Evolutionary conservation across 805 yeast genomes (phyloP).

Genomic region (Zygotorulaspora sp.): DNA sequence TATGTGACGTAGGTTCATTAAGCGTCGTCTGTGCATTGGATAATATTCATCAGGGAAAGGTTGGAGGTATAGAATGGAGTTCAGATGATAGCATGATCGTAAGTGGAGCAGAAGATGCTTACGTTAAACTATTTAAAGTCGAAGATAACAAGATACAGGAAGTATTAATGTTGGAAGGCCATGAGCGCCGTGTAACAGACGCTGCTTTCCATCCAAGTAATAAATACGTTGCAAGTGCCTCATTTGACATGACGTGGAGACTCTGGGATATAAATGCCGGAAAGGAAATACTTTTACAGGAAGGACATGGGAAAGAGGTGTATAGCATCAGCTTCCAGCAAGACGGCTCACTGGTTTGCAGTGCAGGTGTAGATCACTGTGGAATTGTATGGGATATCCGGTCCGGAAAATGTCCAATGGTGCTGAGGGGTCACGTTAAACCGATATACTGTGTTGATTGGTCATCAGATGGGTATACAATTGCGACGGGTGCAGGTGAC

Average conservation of each 20-base stretch:
- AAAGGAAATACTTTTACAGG: constrained; percentile 60
- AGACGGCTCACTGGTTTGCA: constrained; percentile 72
- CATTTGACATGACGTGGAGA: constrained; percentile 84
- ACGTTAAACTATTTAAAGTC: constrained; percentile 37
- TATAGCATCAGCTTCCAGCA: constrained; percentile 57
- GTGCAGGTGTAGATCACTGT: constrained; percentile 75
- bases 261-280: constrained; percentile 66
- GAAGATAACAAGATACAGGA: constrained; percentile 22
- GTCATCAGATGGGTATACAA: constrained; percentile 67
- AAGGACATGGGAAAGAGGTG: constrained; percentile 79
- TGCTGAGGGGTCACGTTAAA: constrained; percentile 62
- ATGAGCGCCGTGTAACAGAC: constrained; percentile 57
- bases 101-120: constrained; percentile 46
- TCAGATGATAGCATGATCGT: constrained; percentile 34
- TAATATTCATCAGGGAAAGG: constrained; percentile 50
- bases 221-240: constrained; percentile 57
- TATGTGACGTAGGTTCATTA: constrained; percentile 43
- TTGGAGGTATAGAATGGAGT: constrained; percentile 68
- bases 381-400: constrained; percentile 83
- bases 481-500: constrained; percentile 85
- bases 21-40: constrained; percentile 21
- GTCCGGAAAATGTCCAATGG: constrained; percentile 59
- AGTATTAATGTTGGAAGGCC: constrained; percentile 33
- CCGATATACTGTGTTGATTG: constrained; percentile 71
- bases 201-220: constrained; percentile 64